phyloP scores from a whole-genome alignment of 2,329 filamentous ascomycete genomes.

The Daldinia eschscholtzii region DNA sequence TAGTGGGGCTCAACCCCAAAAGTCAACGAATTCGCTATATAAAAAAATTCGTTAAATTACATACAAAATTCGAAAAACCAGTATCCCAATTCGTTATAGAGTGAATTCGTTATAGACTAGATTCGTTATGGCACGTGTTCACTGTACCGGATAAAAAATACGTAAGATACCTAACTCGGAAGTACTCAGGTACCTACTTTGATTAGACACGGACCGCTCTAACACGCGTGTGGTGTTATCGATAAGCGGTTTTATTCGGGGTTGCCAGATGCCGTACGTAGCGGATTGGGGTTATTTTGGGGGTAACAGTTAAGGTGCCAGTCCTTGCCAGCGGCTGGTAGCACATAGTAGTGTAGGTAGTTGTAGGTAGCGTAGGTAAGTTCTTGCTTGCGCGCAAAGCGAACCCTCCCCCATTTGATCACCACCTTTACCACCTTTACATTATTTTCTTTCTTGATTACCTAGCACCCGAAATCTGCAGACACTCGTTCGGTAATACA shows the following conservation, averaged over 20 bases:
- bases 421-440: constrained; percentile 35
- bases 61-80: too few relatives aligned
- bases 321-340: constrained; percentile 14
- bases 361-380: neutral
- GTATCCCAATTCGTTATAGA: too few relatives aligned
- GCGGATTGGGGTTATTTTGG: constrained; percentile 42
- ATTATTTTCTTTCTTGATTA: constrained; percentile 31
- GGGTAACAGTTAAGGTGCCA: constrained; percentile 28
- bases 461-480: constrained; percentile 38
- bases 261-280: constrained; percentile 46
- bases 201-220: constrained; percentile 2
- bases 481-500: constrained; percentile 41
- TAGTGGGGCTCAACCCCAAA: too few relatives aligned
- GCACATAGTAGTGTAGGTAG: neutral
- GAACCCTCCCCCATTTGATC: constrained; percentile 45
- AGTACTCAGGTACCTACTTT: neutral
- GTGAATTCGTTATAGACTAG: too few relatives aligned
- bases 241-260: constrained; percentile 47
- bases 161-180: neutral
- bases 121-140: too few relatives aligned
- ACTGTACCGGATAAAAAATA: constrained; percentile 34
- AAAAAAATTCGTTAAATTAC: too few relatives aligned
- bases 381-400: constrained; percentile 48
- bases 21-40: too few relatives aligned
- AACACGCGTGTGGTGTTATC: constrained; percentile 39